Conservation (phyloP, 2,329 filamentous ascomycete species). For the Alternaria panax region DNA sequence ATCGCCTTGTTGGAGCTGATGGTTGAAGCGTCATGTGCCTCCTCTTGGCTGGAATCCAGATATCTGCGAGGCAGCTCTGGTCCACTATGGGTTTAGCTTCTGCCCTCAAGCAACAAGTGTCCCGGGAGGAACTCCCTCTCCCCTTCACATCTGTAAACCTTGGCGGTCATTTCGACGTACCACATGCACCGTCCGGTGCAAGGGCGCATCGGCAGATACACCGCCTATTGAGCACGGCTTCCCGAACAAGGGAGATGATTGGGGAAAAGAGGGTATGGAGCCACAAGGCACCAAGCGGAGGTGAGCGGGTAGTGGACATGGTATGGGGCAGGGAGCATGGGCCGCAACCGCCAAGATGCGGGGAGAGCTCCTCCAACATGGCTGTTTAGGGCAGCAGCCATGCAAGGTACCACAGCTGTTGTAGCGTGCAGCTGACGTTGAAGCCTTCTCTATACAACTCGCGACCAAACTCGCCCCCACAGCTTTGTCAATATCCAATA, state of each 20-base stretch:
- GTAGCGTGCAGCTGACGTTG: constrained; percentile 19
- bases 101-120: too few relatives aligned
- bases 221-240: background rate
- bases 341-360: constrained; percentile 29
- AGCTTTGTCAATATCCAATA: constrained; percentile 23
- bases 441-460: constrained; percentile 2
- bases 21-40: too few relatives aligned
- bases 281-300: constrained; percentile 7
- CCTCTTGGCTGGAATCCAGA: too few relatives aligned
- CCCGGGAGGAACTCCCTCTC: too few relatives aligned
- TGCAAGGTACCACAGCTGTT: constrained; percentile 35
- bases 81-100: too few relatives aligned
- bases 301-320: constrained; percentile 17
- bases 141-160: too few relatives aligned
- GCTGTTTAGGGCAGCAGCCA: constrained; percentile 11
- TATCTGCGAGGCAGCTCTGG: too few relatives aligned
- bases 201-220: background rate
- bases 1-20: too few relatives aligned
- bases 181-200: too few relatives aligned
- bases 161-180: too few relatives aligned
- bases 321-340: constrained; percentile 14
- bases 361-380: constrained; percentile 31
- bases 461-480: background rate
- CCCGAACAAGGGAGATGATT: background rate
- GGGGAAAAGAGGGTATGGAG: background rate